Base-by-base conservation (phyloP, 192 early-diverging fungal genomes). In the Linnemannia zychae region DNA sequence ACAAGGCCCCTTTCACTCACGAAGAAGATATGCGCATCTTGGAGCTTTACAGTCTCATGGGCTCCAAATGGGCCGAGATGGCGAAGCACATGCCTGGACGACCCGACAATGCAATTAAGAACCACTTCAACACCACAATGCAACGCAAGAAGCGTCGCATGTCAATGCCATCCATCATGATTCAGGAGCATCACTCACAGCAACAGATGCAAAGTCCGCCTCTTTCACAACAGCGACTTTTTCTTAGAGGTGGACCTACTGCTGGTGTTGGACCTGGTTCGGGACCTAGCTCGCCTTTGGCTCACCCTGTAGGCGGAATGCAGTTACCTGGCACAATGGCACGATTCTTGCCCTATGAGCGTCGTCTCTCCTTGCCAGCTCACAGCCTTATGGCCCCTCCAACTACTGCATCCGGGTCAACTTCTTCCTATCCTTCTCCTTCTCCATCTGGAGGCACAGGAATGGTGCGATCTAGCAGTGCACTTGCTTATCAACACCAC, bases 341-440 rank as follows among this genome's bases (percentile, higher is more conserved):
- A 5, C 82, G 77, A n/a, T 75, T 75, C 47, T 48, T 70, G 53
- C 82, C 82, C 6, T 84, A 84, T 15, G 82, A 75, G 53, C 66
- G 82, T 2, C 76, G 82, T 9, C 76, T 72, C 36, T 84, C 82
- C 7, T 12, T 84, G 34, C 77, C 82, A 31, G 68, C 78, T 3
- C 49, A 78, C 48, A 76, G 57, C 17, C 40, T 15, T 7, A 34
- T 75, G n/a, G 24, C 66, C 18, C 53, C 70, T 48, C 60, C 17
- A 7, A 44, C 63, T 37, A 24, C 46, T 16, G 15, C 60, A 0
- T 33, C 75, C 44, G 40, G 40, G 4, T 36, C 34, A n/a, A 2
- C 75, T 22, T 44, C 37, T 1, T 33, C 60, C 75, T 63, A 67
- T 18, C 74, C 53, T 20, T 34, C 48, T n/a, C 50, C 69, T 6